Evolutionary conservation across 306 rosid genomes (phyloP), one percentile per base, ranked within the genome.

Genomic region (Crotalaria pallida): DNA sequence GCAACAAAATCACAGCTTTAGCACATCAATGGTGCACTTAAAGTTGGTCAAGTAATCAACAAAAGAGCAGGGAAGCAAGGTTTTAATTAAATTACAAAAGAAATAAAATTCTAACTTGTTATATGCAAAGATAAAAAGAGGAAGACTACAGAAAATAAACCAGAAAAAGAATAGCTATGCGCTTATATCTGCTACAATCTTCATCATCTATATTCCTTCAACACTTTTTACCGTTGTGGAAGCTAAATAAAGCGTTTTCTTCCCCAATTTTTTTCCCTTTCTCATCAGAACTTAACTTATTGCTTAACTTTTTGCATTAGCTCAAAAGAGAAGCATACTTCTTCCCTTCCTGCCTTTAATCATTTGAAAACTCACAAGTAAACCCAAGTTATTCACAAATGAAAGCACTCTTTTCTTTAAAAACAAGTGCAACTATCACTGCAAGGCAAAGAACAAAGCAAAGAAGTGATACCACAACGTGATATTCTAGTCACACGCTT

Each of bases 1-100:
- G 94, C 89, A 82, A 71, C 75, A 81, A 69, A 71, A 41, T 61
- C 11, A 27, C 24, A 24, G 41, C 17, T 63, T 77, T 51, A 79
- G 67, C 57, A 67, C 41, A 53, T 72, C 44, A 71, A 44, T 16
- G 49, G 29, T 64, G 49, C 45, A 31, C 26, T 24, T 16, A 11
- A 55, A 50, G 50, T 60, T 27, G 49, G 10, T 66, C 50, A 45
- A 41, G 66, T 21, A 71, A 64, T 65, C 49, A 38, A 21, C 57
- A 36, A 50, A 33, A 26, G 48, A 41, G 26, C 34, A 4, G 36
- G 5, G 49, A 48, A 48, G 52, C 2, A 62, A 23, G 23, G 52
- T 52, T 40, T 56, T 53, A 53, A 8, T 41, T 55, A 55, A 53
- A 8, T 41, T 55, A 55, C 66, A 43, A 24, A 10, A 19, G 27